These are phyloP conservation scores for Pseudomonodictys pantanalensis DNA, from an alignment of 495 filamentous ascomycete genomes.

Conservation along the genomic window DNA sequence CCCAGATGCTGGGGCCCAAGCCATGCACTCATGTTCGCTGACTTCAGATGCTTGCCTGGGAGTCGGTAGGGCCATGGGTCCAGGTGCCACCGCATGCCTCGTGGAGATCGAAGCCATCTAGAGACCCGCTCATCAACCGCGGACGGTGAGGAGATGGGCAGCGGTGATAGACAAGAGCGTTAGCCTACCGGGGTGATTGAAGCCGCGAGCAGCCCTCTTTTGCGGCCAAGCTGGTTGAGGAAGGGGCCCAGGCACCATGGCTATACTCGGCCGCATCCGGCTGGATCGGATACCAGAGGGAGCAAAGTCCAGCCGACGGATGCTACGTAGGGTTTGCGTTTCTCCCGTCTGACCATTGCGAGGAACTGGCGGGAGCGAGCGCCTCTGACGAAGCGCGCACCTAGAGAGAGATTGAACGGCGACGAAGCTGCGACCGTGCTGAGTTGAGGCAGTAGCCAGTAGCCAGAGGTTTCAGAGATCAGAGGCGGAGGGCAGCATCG, in stretches of 20 bases:
- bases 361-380: not conserved
- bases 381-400: not conserved
- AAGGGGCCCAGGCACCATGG: conserved; percentile 18
- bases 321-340: not conserved
- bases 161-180: conserved; percentile 4
- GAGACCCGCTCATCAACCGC: conserved; percentile 20
- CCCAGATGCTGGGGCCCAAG: conserved; percentile 11
- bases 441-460: not conserved
- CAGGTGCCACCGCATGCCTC: conserved; percentile 5
- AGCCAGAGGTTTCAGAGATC: not conserved
- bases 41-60: not conserved
- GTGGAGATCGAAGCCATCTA: no score
- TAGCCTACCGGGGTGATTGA: conserved; percentile 5
- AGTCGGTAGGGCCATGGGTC: not conserved
- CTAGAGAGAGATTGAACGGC: not conserved
- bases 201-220: conserved; percentile 10
- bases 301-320: not conserved
- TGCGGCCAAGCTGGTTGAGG: conserved; percentile 11
- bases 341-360: not conserved
- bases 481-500: not conserved
- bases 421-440: not conserved
- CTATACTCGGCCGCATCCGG: conserved; percentile 11
- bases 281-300: conserved; percentile 5
- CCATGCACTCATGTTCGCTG: not conserved
- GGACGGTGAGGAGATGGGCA: conserved; percentile 8